phyloP scores from a whole-genome alignment of 768 basidiomycete genomes.

The Pholiota conissans region DNA sequence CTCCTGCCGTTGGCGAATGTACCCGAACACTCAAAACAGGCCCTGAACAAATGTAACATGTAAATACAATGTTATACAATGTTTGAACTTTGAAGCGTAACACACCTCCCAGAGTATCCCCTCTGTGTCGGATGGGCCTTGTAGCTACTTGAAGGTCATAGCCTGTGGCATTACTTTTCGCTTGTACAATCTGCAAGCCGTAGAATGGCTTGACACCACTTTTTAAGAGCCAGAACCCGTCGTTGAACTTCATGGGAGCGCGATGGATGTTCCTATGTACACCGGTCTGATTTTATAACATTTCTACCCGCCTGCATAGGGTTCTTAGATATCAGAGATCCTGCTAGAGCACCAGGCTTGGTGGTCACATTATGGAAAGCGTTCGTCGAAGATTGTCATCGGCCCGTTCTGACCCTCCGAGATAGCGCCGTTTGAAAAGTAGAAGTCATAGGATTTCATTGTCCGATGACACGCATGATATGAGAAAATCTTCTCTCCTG shows the following conservation, averaged over 20 bases:
- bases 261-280: background rate
- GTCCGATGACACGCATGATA: background rate
- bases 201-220: constrained; percentile 60
- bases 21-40: constrained; percentile 52
- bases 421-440: background rate
- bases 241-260: constrained; percentile 63
- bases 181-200: constrained; percentile 61
- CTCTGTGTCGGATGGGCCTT: constrained; percentile 58
- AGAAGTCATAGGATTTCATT: background rate
- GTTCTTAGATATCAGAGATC: background rate
- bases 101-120: constrained; percentile 60
- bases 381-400: background rate
- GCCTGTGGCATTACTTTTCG: constrained; percentile 40
- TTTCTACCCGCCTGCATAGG: background rate
- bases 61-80: background rate
- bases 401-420: constrained; percentile 4
- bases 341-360: background rate
- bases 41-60: constrained; percentile 28
- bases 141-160: constrained; percentile 63
- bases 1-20: constrained; percentile 54
- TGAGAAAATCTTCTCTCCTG: background rate
- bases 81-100: background rate
- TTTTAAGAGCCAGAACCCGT: constrained; percentile 71
- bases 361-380: constrained; percentile 7
- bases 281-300: background rate